These are phyloP conservation scores for Candida coquimbonensis DNA, from an alignment of 805 yeast species.

Conservation along the genomic window DNA sequence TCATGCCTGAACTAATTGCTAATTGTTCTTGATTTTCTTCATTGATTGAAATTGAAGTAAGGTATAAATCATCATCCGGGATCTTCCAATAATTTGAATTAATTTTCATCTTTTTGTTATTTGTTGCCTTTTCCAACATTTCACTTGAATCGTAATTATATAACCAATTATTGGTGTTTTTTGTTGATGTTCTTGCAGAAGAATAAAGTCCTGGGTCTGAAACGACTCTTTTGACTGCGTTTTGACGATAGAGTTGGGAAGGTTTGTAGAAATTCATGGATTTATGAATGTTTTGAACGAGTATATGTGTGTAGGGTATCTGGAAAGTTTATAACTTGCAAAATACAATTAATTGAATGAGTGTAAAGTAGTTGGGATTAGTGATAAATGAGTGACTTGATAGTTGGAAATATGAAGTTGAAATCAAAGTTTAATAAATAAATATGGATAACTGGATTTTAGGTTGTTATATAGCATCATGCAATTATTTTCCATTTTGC, in stretches of 20 bases:
- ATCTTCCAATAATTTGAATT: constrained; percentile 24
- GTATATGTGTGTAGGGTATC: too few relatives aligned
- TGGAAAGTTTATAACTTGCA: too few relatives aligned
- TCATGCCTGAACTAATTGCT: constrained; percentile 47
- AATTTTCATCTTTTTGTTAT: constrained; percentile 30
- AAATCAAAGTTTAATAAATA: too few relatives aligned
- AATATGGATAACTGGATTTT: too few relatives aligned
- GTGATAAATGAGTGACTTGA: not conserved
- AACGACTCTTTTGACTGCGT: constrained; percentile 18
- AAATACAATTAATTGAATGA: too few relatives aligned
- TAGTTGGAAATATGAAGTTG: not conserved
- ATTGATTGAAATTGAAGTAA: constrained; percentile 37
- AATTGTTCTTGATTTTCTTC: constrained; percentile 26
- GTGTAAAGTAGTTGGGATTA: not conserved
- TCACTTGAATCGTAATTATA: constrained; percentile 20
- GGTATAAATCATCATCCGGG: constrained; percentile 30
- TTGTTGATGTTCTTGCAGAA: not conserved
- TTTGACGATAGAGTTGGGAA: constrained; percentile 20
- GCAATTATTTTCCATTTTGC: too few relatives aligned
- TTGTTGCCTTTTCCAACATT: constrained; percentile 36
- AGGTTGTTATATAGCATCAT: too few relatives aligned
- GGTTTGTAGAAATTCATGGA: constrained; percentile 22
- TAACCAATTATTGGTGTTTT: constrained; percentile 17
- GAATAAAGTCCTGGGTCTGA: constrained; percentile 7
- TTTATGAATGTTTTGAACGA: too few relatives aligned